Evolutionary conservation across 2,329 filamentous ascomycete genomes (phyloP), one percentile per base, ranked within the genome.

Genomic region (Ceratocystis lukuohia): DNA sequence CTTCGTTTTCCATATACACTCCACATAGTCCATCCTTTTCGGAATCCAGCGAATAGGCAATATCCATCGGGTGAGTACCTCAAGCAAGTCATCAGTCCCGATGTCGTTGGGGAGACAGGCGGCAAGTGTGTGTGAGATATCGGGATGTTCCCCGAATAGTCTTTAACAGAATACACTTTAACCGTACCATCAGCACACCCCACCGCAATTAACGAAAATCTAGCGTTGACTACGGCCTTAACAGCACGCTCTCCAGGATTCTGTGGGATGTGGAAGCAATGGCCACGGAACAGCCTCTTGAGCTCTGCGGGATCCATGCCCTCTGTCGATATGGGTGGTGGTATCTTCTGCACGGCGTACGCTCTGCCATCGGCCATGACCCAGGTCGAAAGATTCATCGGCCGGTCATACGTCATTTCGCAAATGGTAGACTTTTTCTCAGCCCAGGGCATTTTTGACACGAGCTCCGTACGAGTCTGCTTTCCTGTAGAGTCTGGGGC

Each of bases 301-400:
- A 74, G 70, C 15, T 69, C 69, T 20, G 66, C 61, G 15, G 74
- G 70, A 28, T 79, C 76, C 33, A 74, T 73, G 20, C 73, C 74
- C 1, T 79, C 75, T 37, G 78, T 74, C 15, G 28, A 56, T 56
- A 41, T 17, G 17, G 70, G 72, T 8, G 72, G 69, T 2, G 78
- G 74, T 50, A 84, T 79, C 68, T 91, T 85, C 75, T 97, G 94
- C 28, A 97, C 92, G 20, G 93, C 92, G 75, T 95, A 97, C 1
- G 87, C 91, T 73, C 85, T 86, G 5, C 94, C 94, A 71, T 95
- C 91, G 71, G 81, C 88, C 4, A 91, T 94, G 66, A 96, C 84
- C 94, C 94, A 99, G 8, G 92, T 90, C 8, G 89, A 87, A 12
- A 99, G 80, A 72, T 96, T 96, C 92, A 99, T 99, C 0, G 94